Conservation (phyloP, 2,329 filamentous ascomycete species). For the Calonectria fujianensis region DNA sequence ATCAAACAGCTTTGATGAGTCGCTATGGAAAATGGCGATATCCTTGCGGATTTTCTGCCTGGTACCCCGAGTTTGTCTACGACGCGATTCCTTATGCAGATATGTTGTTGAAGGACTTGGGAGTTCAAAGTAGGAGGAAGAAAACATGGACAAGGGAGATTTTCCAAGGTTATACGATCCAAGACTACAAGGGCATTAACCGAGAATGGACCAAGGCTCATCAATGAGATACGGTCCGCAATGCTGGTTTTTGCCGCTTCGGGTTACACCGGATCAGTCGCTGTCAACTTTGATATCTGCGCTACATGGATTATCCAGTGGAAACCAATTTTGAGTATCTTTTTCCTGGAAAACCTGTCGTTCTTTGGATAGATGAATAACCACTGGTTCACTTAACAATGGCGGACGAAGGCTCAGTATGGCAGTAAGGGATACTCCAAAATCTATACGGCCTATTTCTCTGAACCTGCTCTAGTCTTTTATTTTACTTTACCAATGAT, state of each 20-base stretch:
- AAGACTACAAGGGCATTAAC: slow-evolving; percentile 9
- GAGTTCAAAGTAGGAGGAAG: neutral
- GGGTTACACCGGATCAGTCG: neutral
- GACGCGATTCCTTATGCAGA: slow-evolving; percentile 13
- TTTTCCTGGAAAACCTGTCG: too few species aligned
- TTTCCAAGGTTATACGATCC: slow-evolving; percentile 7
- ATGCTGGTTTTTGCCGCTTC: neutral
- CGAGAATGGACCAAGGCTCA: slow-evolving; percentile 8
- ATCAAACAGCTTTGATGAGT: slow-evolving; percentile 5
- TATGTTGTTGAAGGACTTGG: slow-evolving; percentile 1
- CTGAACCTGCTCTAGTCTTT: too few species aligned
- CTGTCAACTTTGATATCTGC: neutral
- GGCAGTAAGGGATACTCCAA: too few species aligned
- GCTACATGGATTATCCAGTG: too few species aligned
- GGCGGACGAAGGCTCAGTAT: too few species aligned
- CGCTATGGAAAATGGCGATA: slow-evolving; percentile 12
- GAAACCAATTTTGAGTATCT: too few species aligned
- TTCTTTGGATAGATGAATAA: too few species aligned
- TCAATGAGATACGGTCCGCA: neutral
- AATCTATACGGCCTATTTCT: too few species aligned
- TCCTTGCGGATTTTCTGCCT: slow-evolving; percentile 13
- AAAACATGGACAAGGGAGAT: slow-evolving; percentile 1
- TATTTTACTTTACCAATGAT: too few species aligned
- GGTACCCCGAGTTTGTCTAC: slow-evolving; percentile 16
- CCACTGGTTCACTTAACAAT: too few species aligned